phyloP scores from a whole-genome alignment of 495 filamentous ascomycete species.

The Aspergillus baeticus region DNA sequence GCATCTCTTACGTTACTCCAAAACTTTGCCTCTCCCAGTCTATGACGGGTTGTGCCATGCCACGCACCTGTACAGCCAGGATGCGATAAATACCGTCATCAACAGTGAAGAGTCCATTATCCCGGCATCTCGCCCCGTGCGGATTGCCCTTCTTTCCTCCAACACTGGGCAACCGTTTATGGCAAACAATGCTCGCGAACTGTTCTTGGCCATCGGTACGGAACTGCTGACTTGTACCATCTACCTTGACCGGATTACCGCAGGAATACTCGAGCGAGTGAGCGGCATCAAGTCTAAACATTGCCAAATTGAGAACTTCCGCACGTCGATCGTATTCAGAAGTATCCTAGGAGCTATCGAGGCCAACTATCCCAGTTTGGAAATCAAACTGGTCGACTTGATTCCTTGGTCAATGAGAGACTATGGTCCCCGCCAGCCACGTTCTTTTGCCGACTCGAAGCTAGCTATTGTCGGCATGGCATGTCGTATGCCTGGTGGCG shows the following conservation, averaged over 20 bases:
- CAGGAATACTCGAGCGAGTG: not conserved
- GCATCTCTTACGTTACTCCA: slow-evolving; percentile 30
- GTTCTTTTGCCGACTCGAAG: slow-evolving; percentile 7
- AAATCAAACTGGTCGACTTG: slow-evolving; percentile 1
- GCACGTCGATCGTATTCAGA: slow-evolving; percentile 1
- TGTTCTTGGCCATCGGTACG: slow-evolving; percentile 1
- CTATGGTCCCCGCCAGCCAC: slow-evolving; percentile 1
- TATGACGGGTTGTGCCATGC: slow-evolving; percentile 44
- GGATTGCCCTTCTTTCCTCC: slow-evolving; percentile 10
- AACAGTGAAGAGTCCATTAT: slow-evolving; percentile 2
- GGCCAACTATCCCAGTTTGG: not conserved
- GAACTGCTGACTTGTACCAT: slow-evolving; percentile 2
- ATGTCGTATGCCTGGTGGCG: slow-evolving; percentile 50
- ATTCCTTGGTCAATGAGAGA: slow-evolving; percentile 1
- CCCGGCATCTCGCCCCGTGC: slow-evolving; percentile 1
- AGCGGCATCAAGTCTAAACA: not conserved
- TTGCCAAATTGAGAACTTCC: not conserved
- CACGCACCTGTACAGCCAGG: slow-evolving; percentile 35
- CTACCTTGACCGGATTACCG: slow-evolving; percentile 5
- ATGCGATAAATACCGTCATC: slow-evolving; percentile 21
- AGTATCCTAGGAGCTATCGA: not conserved
- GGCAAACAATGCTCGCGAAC: not conserved
- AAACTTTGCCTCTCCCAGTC: slow-evolving; percentile 29
- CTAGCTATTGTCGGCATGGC: slow-evolving; percentile 60
- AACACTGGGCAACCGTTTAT: not conserved